Percentiles rank a stretch among this genome's conserved stretches.
These are phyloP conservation scores for Karstenula rhodostoma DNA, from an alignment of 2,329 filamentous ascomycete genomes.

Conservation along the genomic window DNA sequence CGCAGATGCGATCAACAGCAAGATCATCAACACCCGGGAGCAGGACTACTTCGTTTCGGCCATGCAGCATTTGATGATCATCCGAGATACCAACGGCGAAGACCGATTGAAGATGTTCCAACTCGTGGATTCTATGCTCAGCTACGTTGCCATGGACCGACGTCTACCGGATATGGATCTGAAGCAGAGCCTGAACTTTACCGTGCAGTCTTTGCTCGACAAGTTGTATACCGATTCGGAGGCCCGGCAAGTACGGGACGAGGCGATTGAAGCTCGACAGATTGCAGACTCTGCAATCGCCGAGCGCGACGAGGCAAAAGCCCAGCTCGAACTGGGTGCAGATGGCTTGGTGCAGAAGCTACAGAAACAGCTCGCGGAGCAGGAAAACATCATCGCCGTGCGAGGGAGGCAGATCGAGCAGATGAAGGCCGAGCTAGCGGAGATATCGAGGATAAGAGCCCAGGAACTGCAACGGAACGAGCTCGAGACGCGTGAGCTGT, in stretches of 20 bases:
- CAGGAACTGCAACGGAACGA: slow-evolving; percentile 95
- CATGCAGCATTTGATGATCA: slow-evolving; percentile 92
- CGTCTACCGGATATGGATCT: slow-evolving; percentile 95
- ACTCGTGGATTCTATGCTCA: slow-evolving; percentile 97
- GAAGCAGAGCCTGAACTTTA: slow-evolving; percentile 97
- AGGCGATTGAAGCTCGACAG: slow-evolving; percentile 87
- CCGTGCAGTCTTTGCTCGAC: slow-evolving; percentile 92
- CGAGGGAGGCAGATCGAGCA: slow-evolving; percentile 86
- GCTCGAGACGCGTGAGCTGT: slow-evolving; percentile 93
- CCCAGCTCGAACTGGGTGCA: slow-evolving; percentile 87
- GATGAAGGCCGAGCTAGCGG: slow-evolving; percentile 87
- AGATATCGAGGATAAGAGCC: slow-evolving; percentile 82
- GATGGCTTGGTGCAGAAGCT: slow-evolving; percentile 93
- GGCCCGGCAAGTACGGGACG: slow-evolving; percentile 89
- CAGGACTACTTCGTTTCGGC: slow-evolving; percentile 97
- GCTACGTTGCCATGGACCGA: slow-evolving; percentile 98
- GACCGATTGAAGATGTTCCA: slow-evolving; percentile 96
- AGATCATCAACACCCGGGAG: slow-evolving; percentile 81
- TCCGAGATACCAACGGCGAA: slow-evolving; percentile 89
- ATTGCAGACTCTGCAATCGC: slow-evolving; percentile 96
- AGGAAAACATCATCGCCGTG: slow-evolving; percentile 87
- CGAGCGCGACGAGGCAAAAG: slow-evolving; percentile 93
- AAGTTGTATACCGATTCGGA: slow-evolving; percentile 97
- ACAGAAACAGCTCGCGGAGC: slow-evolving; percentile 93
- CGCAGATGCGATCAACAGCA: slow-evolving; percentile 88